Evolutionary conservation across 2,329 filamentous ascomycete species (phyloP).

Genomic region (Pseudogymnoascus sp.): DNA sequence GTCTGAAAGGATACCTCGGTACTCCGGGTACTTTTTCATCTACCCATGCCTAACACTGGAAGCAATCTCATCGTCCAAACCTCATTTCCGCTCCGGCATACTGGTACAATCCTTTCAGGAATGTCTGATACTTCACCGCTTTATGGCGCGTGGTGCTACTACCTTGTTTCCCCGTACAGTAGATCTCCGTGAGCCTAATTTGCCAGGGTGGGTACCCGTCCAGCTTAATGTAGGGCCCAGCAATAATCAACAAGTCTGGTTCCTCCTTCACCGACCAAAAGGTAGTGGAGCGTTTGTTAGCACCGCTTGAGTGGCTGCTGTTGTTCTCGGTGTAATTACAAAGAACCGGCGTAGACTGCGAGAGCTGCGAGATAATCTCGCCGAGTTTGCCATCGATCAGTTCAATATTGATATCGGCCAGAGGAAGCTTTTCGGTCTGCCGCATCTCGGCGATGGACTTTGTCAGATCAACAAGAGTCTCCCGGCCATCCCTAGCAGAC

Average conservation of each 20-base stretch:
- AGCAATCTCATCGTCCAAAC: background rate
- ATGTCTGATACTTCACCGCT: background rate
- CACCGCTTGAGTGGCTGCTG: background rate
- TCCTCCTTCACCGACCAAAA: background rate
- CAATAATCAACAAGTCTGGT: background rate
- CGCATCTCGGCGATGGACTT: background rate
- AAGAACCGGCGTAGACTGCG: background rate
- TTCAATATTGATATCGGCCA: background rate
- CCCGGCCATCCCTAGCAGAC: background rate
- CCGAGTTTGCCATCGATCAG: background rate
- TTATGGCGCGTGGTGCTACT: background rate
- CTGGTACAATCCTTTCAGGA: background rate
- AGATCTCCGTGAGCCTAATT: background rate
- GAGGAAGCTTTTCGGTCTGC: background rate
- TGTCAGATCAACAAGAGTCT: background rate
- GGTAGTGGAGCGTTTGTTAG: background rate
- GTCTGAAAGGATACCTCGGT: too few species aligned
- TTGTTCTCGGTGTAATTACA: background rate
- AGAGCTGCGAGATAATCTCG: background rate
- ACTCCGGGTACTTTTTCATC: too few species aligned
- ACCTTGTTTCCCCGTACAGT: background rate
- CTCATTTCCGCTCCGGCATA: background rate
- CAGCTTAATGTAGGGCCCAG: background rate
- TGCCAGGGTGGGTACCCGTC: background rate
- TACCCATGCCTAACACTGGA: background rate